These are phyloP conservation scores for Keithomyces neogunnii DNA, from an alignment of 2,329 filamentous ascomycete species.

Conservation along the genomic window DNA sequence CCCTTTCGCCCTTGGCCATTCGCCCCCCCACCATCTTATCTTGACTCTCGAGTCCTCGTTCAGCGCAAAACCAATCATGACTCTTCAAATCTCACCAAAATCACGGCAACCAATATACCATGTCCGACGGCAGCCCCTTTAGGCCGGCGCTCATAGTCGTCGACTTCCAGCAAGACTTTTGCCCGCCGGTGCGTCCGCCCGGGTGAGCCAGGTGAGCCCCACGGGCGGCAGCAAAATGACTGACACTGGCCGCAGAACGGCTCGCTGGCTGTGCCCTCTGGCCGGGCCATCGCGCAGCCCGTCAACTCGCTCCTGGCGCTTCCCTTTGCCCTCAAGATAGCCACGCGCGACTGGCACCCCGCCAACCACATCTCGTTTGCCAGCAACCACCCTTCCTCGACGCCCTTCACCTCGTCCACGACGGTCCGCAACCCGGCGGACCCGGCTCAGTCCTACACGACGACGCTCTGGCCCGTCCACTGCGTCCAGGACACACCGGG, in stretches of 20 bases:
- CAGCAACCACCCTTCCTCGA: constrained; percentile 60
- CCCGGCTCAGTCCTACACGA: constrained; percentile 51
- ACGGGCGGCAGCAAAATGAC: too few relatives aligned
- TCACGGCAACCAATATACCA: neutral
- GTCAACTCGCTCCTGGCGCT: constrained; percentile 69
- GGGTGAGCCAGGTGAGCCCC: neutral
- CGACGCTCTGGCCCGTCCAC: constrained; percentile 81
- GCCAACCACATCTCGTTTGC: constrained; percentile 80
- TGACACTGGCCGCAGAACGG: constrained; percentile 50
- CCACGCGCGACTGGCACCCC: constrained; percentile 92
- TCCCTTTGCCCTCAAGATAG: constrained; percentile 66
- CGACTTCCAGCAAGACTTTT: constrained; percentile 93
- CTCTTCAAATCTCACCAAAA: neutral
- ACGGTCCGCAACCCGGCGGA: constrained; percentile 61
- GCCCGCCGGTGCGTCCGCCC: constrained; percentile 57
- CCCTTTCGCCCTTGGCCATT: too few relatives aligned
- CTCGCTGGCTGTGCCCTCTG: constrained; percentile 70
- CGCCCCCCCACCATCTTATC: too few relatives aligned
- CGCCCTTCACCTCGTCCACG: constrained; percentile 57
- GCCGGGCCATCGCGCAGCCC: constrained; percentile 57
- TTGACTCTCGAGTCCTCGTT: too few relatives aligned
- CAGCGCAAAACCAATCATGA: too few relatives aligned
- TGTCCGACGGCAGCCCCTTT: constrained; percentile 19
- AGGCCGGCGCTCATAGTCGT: constrained; percentile 59
- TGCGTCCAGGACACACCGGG: constrained; percentile 72